Conservation (phyloP, 2,329 filamentous ascomycete species). For the Claviceps sp. region DNA sequence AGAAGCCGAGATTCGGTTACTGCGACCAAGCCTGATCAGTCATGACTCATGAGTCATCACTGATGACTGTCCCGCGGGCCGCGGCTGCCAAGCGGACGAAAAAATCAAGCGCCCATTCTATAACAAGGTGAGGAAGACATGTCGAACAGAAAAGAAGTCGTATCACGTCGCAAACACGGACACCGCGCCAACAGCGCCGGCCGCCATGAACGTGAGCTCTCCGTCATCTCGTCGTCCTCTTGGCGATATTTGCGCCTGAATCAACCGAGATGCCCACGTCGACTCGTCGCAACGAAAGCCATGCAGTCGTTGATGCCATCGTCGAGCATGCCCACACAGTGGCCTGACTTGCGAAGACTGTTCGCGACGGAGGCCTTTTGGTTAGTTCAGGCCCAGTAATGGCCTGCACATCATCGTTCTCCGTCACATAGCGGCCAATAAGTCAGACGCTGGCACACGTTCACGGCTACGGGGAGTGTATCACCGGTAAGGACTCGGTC, state of each 20-base stretch:
- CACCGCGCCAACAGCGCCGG: too few species aligned
- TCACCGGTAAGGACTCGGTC: conserved; percentile 17
- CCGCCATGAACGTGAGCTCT: too few species aligned
- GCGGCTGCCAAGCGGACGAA: too few species aligned
- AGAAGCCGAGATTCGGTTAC: too few species aligned
- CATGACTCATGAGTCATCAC: too few species aligned
- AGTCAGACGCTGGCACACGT: conserved; percentile 15
- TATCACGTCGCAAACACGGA: too few species aligned
- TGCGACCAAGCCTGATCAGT: too few species aligned
- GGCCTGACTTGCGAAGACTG: conserved; percentile 11
- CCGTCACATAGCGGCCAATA: conserved; percentile 5
- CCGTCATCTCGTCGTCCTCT: not conserved
- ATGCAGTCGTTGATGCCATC: conserved; percentile 19
- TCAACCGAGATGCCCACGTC: conserved; percentile 18
- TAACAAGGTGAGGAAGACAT: too few species aligned
- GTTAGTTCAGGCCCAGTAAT: conserved; percentile 14
- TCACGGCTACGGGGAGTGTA: conserved; percentile 14
- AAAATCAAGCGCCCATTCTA: too few species aligned
- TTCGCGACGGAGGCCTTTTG: conserved; percentile 16
- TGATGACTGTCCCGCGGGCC: too few species aligned
- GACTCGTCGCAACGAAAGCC: conserved; percentile 11
- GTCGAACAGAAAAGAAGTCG: too few species aligned
- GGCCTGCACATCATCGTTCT: conserved; percentile 11
- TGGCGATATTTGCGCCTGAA: conserved; percentile 15
- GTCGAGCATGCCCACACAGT: conserved; percentile 17